Conservation (phyloP, 805 yeast species). For the Lachancea quebecensis region DNA sequence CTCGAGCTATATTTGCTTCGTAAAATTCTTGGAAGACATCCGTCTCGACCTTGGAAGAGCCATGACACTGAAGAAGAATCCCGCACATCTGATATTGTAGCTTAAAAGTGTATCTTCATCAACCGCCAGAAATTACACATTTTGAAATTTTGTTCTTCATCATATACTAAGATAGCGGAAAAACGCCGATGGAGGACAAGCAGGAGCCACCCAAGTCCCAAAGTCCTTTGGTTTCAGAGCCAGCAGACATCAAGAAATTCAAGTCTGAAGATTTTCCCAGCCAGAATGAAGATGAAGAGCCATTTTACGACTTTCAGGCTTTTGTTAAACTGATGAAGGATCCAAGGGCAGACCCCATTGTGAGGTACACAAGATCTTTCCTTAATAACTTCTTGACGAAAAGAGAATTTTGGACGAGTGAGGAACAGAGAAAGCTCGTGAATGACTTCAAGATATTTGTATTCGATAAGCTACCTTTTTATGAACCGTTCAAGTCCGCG, state of each 20-base stretch:
- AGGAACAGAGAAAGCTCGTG: conserved; percentile 73
- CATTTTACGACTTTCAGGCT: conserved; percentile 72
- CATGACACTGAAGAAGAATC: conserved; percentile 36
- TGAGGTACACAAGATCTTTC: conserved; percentile 79
- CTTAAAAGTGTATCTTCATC: not conserved
- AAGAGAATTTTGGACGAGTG: conserved; percentile 59
- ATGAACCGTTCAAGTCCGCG: conserved; percentile 69
- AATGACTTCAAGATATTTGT: conserved; percentile 72
- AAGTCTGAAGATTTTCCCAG: not conserved
- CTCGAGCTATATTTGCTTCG: conserved; percentile 9
- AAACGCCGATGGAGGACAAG: not conserved
- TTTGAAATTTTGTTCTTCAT: no score
- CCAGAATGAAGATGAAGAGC: conserved; percentile 17
- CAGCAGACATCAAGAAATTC: not conserved
- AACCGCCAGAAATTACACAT: no score
- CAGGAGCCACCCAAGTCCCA: not conserved
- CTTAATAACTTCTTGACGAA: conserved; percentile 56
- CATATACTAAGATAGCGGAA: not conserved
- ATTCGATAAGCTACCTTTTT: conserved; percentile 49
- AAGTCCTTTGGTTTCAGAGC: no score
- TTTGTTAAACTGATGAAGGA: conserved; percentile 67
- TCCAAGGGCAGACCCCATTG: conserved; percentile 80
- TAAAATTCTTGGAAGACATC: conserved; percentile 16
- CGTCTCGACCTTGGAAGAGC: not conserved
- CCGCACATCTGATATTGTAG: conserved; percentile 45